Conservation (phyloP, 805 yeast species). For the Tetrapisispora iriomotensis region DNA sequence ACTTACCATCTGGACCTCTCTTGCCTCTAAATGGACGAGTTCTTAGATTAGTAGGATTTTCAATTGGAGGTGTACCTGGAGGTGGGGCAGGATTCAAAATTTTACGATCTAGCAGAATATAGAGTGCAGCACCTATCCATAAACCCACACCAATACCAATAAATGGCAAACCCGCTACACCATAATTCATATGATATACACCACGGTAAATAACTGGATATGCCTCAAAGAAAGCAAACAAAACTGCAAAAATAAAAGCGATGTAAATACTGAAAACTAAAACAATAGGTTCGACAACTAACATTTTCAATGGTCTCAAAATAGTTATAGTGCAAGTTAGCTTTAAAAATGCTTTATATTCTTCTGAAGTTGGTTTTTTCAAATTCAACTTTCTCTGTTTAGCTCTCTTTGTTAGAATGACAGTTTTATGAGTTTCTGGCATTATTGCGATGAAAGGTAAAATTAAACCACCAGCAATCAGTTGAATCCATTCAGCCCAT, state of each 20-base stretch:
- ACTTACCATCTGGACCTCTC: slow-evolving; percentile 41
- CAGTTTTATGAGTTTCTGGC: slow-evolving; percentile 69
- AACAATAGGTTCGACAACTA: slow-evolving; percentile 66
- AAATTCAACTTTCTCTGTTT: slow-evolving; percentile 46
- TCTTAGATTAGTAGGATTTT: slow-evolving; percentile 29
- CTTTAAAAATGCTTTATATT: slow-evolving; percentile 33
- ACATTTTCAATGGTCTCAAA: slow-evolving; percentile 57
- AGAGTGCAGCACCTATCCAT: slow-evolving; percentile 43
- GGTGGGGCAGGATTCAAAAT: slow-evolving; percentile 46
- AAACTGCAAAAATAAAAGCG: slow-evolving; percentile 67
- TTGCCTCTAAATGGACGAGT: slow-evolving; percentile 35
- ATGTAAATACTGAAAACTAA: slow-evolving; percentile 57
- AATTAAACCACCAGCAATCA: slow-evolving; percentile 52
- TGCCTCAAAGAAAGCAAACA: slow-evolving; percentile 59
- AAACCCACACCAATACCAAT: slow-evolving; percentile 66
- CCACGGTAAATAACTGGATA: slow-evolving; percentile 51
- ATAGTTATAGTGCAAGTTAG: slow-evolving; percentile 41
- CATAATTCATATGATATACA: slow-evolving; percentile 47
- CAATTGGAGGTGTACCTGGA: slow-evolving; percentile 44
- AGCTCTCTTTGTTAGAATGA: slow-evolving; percentile 52
- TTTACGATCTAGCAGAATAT: slow-evolving; percentile 39
- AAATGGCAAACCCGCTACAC: slow-evolving; percentile 60
- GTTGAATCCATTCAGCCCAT: slow-evolving; percentile 64
- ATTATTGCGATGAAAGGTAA: slow-evolving; percentile 38
- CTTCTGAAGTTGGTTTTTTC: slow-evolving; percentile 29